These are phyloP conservation scores for Penicillium sp. DNA, from an alignment of 2,329 filamentous ascomycete species.

Conservation along the genomic window DNA sequence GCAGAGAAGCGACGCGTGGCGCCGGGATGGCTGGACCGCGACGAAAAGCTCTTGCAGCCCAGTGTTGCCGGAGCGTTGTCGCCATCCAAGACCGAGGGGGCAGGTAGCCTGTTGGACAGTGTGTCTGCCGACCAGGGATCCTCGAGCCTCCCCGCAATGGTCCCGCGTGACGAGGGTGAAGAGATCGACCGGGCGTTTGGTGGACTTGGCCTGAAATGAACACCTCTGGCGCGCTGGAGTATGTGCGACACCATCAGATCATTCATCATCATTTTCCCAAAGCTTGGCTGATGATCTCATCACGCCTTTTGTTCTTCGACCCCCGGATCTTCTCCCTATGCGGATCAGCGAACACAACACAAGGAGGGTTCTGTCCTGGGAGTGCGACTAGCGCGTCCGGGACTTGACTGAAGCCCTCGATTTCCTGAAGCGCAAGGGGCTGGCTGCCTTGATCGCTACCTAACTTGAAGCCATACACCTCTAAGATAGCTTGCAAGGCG, in stretches of 20 bases:
- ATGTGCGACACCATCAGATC: no score
- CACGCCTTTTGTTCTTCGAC: no score
- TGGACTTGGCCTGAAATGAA: constrained; percentile 41
- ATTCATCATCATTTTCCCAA: neutral
- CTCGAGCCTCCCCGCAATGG: constrained; percentile 34
- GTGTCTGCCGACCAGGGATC: constrained; percentile 29
- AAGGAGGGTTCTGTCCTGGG: no score
- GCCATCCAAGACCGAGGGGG: constrained; percentile 11
- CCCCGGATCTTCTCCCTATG: no score
- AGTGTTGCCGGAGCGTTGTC: constrained; percentile 18
- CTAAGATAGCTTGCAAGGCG: no score
- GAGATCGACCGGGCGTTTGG: constrained; percentile 52
- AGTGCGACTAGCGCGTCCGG: no score
- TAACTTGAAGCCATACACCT: no score
- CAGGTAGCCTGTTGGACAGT: constrained; percentile 34
- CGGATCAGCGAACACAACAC: no score
- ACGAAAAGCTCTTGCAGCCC: constrained; percentile 55
- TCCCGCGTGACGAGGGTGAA: constrained; percentile 44
- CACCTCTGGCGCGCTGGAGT: neutral
- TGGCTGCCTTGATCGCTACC: no score
- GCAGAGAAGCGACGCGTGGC: constrained; percentile 59
- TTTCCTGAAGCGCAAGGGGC: no score
- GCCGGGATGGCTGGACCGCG: constrained; percentile 59
- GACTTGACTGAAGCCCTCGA: no score
- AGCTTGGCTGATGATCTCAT: neutral